A percentile compares a stretch with the other conserved stretches of the same genome.
These are phyloP conservation scores for Bacidia rubella DNA, from an alignment of 495 filamentous ascomycete genomes.

Conservation along the genomic window DNA sequence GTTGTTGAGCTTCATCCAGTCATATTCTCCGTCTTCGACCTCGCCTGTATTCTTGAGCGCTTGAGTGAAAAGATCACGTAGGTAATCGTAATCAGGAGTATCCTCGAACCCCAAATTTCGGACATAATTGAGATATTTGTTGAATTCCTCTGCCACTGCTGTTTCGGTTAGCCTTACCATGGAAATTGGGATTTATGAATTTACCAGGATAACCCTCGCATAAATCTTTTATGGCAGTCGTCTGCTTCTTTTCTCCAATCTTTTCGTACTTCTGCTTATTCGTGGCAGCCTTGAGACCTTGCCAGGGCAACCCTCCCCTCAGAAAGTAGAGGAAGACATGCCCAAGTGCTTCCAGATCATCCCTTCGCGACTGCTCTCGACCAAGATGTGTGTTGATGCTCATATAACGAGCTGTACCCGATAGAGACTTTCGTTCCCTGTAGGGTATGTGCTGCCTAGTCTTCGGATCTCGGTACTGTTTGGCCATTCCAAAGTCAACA, in stretches of 20 bases:
- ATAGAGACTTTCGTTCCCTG: constrained; percentile 91
- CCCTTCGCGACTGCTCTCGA: constrained; percentile 87
- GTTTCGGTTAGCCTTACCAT: not conserved
- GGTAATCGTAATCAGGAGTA: constrained; percentile 95
- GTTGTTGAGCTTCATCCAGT: constrained; percentile 99
- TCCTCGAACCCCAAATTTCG: constrained; percentile 98
- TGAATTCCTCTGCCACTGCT: constrained; percentile 64
- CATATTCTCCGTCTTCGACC: constrained; percentile 96
- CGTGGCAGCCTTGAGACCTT: constrained; percentile 94
- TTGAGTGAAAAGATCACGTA: constrained; percentile 90
- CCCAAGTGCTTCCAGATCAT: constrained; percentile 90
- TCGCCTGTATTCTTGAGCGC: constrained; percentile 90
- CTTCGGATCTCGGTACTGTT: constrained; percentile 97
- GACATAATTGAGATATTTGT: constrained; percentile 92
- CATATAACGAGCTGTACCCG: constrained; percentile 97
- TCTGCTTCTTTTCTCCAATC: constrained; percentile 99
- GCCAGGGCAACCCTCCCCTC: constrained; percentile 90
- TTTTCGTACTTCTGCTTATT: constrained; percentile 99
- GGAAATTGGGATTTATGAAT: not conserved
- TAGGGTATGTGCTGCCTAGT: constrained; percentile 99
- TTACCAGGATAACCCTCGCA: constrained; percentile 86
- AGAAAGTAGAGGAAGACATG: constrained; percentile 99
- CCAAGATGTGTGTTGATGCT: constrained; percentile 99
- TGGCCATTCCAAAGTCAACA: constrained; percentile 99
- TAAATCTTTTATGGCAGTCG: constrained; percentile 88